phyloP scores from a whole-genome alignment of 345 rosid genomes.

The Geranium brycei region DNA sequence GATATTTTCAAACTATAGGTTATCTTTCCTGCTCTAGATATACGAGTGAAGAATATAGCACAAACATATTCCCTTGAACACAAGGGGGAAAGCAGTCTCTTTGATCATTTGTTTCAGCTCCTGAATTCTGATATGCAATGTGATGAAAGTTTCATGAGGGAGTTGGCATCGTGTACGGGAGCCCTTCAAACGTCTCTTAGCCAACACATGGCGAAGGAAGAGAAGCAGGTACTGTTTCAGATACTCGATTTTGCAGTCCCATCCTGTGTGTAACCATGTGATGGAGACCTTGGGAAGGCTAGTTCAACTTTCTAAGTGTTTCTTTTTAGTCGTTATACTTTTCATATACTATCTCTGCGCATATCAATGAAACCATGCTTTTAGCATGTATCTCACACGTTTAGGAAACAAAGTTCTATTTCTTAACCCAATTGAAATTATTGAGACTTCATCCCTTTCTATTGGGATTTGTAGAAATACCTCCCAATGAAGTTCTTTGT shows the following conservation, averaged over 20 bases:
- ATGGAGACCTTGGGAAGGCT: background rate
- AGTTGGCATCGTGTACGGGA: conserved; percentile 50
- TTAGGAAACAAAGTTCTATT: too few relatives aligned
- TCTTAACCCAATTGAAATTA: too few relatives aligned
- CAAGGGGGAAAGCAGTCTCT: conserved; percentile 48
- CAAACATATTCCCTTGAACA: conserved; percentile 49
- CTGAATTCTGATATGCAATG: conserved; percentile 26
- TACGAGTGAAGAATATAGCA: conserved; percentile 54
- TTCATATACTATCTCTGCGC: too few relatives aligned
- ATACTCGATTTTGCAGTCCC: background rate
- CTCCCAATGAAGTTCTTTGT: background rate
- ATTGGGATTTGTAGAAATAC: background rate
- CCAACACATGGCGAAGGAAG: conserved; percentile 68
- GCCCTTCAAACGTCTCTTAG: conserved; percentile 49
- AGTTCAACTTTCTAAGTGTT: background rate
- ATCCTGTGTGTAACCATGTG: conserved; percentile 2
- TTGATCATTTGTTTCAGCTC: conserved; percentile 40
- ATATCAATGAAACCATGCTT: too few relatives aligned
- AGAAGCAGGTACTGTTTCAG: conserved; percentile 38
- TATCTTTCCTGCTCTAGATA: conserved; percentile 54
- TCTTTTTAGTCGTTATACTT: too few relatives aligned
- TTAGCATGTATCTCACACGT: too few relatives aligned
- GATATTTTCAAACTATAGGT: conserved; percentile 32
- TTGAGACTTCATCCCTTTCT: too few relatives aligned
- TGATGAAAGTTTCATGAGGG: conserved; percentile 47